Percentiles rank a stretch among this genome's conserved stretches.
Evolutionary conservation across 2,329 filamentous ascomycete species (phyloP).

Genomic region (Orbilia quercus): DNA sequence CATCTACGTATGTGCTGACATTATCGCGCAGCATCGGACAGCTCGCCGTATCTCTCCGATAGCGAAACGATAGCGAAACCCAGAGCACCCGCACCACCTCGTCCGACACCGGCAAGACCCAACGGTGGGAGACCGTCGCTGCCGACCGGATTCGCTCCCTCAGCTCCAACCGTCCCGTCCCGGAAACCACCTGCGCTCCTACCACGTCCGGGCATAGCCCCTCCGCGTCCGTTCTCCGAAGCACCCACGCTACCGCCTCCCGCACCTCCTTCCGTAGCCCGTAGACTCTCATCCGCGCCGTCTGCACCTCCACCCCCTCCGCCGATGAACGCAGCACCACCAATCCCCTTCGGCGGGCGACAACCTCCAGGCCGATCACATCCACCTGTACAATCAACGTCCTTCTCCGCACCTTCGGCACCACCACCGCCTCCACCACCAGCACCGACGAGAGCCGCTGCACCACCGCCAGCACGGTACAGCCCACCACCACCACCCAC

Average conservation of each 20-base stretch:
- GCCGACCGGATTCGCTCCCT: conserved; percentile 68
- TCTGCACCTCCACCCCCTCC: conserved; percentile 71
- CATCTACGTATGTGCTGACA: conserved; percentile 33
- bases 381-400: conserved; percentile 59
- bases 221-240: conserved; percentile 55
- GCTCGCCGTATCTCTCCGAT: conserved; percentile 82
- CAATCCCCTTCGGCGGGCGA: conserved; percentile 66
- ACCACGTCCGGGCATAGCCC: conserved; percentile 70
- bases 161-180: conserved; percentile 66
- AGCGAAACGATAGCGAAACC: conserved; percentile 74
- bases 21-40: conserved; percentile 69
- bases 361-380: conserved; percentile 72
- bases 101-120: conserved; percentile 68
- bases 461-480: conserved; percentile 65
- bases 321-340: conserved; percentile 71
- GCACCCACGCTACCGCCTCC: conserved; percentile 67
- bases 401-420: conserved; percentile 60
- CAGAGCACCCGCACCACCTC: conserved; percentile 70
- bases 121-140: conserved; percentile 70
- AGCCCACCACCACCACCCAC: conserved; percentile 61
- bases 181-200: conserved; percentile 66
- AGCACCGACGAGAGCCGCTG: conserved; percentile 64
- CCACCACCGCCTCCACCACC: conserved; percentile 62
- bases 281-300: conserved; percentile 69
- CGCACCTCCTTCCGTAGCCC: conserved; percentile 72